Conservation (phyloP, 2,329 filamentous ascomycete species). For the Pyrenophora seminiperda region DNA sequence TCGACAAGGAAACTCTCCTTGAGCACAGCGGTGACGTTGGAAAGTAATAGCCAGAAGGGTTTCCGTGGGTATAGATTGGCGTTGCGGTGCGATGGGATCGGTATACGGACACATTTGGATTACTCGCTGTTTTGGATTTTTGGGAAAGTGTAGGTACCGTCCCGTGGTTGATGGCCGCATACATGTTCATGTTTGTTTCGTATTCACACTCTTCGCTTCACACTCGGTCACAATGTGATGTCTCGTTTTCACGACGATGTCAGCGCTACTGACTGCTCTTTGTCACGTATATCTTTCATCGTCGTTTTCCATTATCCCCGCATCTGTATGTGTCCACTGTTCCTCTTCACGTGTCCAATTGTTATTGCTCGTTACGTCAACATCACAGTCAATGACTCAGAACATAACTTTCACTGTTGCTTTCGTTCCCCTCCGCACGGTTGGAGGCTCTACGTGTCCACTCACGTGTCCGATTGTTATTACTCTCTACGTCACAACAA, state of each 20-base stretch:
- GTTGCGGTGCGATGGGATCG: constrained; percentile 3
- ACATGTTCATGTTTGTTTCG: no score
- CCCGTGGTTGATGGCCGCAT: no score
- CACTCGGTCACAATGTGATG: constrained; percentile 4
- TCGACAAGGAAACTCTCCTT: constrained; percentile 52
- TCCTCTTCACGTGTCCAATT: constrained; percentile 1
- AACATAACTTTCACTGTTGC: no score
- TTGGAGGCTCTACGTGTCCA: neutral
- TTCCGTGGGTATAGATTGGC: constrained; percentile 3
- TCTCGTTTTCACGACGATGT: neutral
- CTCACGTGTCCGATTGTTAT: constrained; percentile 4
- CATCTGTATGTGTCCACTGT: neutral
- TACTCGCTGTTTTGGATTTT: neutral
- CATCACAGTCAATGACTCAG: no score
- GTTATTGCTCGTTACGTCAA: constrained; percentile 3
- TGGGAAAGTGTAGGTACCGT: no score
- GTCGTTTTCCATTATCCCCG: neutral
- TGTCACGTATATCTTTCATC: neutral
- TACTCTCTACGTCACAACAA: neutral
- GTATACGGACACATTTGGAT: neutral
- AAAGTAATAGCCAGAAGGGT: neutral
- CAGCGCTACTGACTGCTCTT: neutral
- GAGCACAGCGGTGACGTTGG: constrained; percentile 41
- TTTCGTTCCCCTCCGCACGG: no score
- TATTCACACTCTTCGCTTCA: constrained; percentile 4